Evolutionary conservation across 495 filamentous ascomycete genomes (phyloP).

Genomic region (Podospora pseudoanserina): DNA sequence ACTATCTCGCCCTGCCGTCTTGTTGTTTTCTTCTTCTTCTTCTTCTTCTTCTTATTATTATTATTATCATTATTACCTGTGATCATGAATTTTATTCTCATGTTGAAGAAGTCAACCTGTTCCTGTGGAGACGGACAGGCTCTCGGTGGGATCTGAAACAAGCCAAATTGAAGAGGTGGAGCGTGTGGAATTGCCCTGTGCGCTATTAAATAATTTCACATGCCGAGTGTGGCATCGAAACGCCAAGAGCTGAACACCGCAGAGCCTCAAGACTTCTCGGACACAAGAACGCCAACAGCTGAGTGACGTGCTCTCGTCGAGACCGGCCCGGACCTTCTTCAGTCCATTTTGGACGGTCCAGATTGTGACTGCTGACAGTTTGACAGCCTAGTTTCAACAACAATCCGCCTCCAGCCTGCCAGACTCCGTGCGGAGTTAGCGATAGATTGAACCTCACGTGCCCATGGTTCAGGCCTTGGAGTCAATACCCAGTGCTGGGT

Average conservation of each 20-base stretch:
- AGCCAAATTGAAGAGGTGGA: constrained; percentile 11
- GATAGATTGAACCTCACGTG: not conserved
- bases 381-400: not conserved
- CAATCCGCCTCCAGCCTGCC: not conserved
- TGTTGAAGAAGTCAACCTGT: not conserved
- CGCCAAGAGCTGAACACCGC: constrained; percentile 18
- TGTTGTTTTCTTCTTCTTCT: not conserved
- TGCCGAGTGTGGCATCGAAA: constrained; percentile 11
- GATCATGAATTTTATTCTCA: not conserved
- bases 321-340: not conserved
- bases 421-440: not conserved
- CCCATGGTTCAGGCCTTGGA: not conserved
- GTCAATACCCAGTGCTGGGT: not conserved
- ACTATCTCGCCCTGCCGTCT: constrained; percentile 4
- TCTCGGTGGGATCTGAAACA: constrained; percentile 19
- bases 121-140: constrained; percentile 7
- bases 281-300: no score
- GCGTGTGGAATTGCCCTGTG: constrained; percentile 11
- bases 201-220: constrained; percentile 17
- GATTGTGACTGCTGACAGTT: not conserved
- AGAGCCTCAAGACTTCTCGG: constrained; percentile 20
- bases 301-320: not conserved
- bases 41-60: not conserved
- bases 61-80: not conserved
- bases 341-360: not conserved